Evolutionary conservation across 2,329 filamentous ascomycete genomes (phyloP).

Genomic region (Talaromyces funiculosus): DNA sequence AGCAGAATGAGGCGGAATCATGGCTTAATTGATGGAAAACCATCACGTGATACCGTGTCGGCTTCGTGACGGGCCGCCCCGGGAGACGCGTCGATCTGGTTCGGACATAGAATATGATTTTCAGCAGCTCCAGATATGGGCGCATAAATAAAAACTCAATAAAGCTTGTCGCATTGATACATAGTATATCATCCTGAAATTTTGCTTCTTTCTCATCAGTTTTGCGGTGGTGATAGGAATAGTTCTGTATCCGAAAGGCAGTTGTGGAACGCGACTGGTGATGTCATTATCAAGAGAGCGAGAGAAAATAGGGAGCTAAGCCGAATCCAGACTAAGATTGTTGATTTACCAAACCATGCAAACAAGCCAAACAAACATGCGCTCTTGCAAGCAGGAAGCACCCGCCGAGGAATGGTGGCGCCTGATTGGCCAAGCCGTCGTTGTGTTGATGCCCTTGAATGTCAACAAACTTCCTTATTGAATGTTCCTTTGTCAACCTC

Average conservation of each 20-base stretch:
- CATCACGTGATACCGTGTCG: slow-evolving; percentile 31
- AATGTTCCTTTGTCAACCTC: neutral
- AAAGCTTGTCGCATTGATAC: slow-evolving; percentile 3
- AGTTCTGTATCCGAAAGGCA: neutral
- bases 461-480: slow-evolving; percentile 12
- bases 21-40: neutral
- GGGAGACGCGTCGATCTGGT: slow-evolving; percentile 11
- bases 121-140: neutral
- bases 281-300: slow-evolving; percentile 20
- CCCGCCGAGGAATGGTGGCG: neutral
- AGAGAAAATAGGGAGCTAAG: slow-evolving; percentile 17
- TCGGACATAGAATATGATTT: neutral
- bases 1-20: slow-evolving; percentile 4
- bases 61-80: slow-evolving; percentile 11
- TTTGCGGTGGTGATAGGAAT: neutral
- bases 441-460: neutral
- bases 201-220: neutral
- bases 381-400: neutral
- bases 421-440: slow-evolving; percentile 3
- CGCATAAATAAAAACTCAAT: neutral
- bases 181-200: neutral
- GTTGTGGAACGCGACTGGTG: slow-evolving; percentile 24
- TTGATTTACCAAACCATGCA: slow-evolving; percentile 14
- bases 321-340: slow-evolving; percentile 17
- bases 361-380: slow-evolving; percentile 5